Percentiles rank a stretch among this genome's conserved stretches.
Conservation (phyloP, 345 rosid genomes). For the Mercurialis annua region DNA sequence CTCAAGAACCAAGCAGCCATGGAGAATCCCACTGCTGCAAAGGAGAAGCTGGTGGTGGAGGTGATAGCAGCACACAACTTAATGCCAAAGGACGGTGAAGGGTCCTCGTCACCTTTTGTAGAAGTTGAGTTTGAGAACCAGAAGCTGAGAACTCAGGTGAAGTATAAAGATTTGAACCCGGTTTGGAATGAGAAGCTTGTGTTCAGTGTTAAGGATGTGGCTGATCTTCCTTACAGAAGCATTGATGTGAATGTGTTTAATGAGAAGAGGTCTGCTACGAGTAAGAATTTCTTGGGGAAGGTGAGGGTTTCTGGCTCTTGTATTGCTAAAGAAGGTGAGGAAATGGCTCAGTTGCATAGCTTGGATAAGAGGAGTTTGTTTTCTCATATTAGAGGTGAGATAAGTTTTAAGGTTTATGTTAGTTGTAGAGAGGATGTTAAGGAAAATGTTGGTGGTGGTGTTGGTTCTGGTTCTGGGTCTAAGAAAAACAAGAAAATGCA, state of each 20-base stretch:
- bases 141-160: conserved; percentile 50
- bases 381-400: conserved; percentile 66
- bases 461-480: conserved; percentile 18
- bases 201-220: conserved; percentile 42
- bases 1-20: conserved; percentile 11
- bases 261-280: conserved; percentile 49
- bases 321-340: conserved; percentile 46
- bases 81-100: conserved; percentile 81
- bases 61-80: conserved; percentile 65
- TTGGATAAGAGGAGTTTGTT: conserved; percentile 68
- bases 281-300: conserved; percentile 63
- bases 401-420: conserved; percentile 52
- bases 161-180: conserved; percentile 62
- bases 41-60: conserved; percentile 67
- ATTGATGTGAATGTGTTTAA: conserved; percentile 57
- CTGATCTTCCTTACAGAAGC: conserved; percentile 52
- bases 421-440: conserved; percentile 33
- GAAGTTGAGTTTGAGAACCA: conserved; percentile 69
- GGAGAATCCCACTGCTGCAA: conserved; percentile 18
- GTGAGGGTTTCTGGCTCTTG: conserved; percentile 50
- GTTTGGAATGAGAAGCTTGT: conserved; percentile 76
- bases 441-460: conserved; percentile 19
- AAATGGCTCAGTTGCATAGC: conserved; percentile 43
- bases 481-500: conserved; percentile 55
- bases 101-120: conserved; percentile 68